Conservation (phyloP, 352 stramenopile genomes). For the Thraustotheca clavata region DNA sequence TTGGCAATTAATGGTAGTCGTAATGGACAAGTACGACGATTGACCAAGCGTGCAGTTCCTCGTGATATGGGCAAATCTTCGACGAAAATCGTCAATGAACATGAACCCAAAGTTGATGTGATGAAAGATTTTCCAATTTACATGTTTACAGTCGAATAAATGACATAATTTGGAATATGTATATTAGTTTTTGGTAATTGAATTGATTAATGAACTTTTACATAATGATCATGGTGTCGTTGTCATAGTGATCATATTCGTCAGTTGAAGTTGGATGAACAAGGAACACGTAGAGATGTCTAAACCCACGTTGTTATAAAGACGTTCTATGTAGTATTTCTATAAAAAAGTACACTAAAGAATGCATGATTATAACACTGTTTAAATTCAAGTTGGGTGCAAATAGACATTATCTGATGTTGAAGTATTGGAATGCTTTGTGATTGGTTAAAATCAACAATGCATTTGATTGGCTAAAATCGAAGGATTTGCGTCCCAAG, state of each 20-base stretch:
- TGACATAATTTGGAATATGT: neutral
- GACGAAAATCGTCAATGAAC: neutral
- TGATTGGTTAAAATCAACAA: too few relatives aligned
- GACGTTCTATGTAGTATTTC: neutral
- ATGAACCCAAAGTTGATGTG: neutral
- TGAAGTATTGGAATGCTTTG: neutral
- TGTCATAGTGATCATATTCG: too few relatives aligned
- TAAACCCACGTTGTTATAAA: neutral
- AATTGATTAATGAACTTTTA: too few relatives aligned
- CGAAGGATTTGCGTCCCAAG: neutral
- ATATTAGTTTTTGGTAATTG: too few relatives aligned
- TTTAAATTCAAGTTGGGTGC: too few relatives aligned
- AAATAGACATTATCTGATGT: too few relatives aligned
- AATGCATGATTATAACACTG: too few relatives aligned
- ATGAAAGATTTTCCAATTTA: slow-evolving; percentile 1
- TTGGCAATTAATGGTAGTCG: neutral
- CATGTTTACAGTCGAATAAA: neutral
- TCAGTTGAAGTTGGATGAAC: too few relatives aligned
- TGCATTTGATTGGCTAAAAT: neutral
- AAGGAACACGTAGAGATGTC: neutral
- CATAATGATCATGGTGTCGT: too few relatives aligned
- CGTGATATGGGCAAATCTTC: neutral
- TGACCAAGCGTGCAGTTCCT: neutral
- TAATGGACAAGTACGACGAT: neutral
- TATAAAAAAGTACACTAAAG: neutral